Evolutionary conservation across 176 grass and related monocot species (phyloP), one percentile per base, ranked within the genome.

Genomic region (Tillandsia leiboldiana): DNA sequence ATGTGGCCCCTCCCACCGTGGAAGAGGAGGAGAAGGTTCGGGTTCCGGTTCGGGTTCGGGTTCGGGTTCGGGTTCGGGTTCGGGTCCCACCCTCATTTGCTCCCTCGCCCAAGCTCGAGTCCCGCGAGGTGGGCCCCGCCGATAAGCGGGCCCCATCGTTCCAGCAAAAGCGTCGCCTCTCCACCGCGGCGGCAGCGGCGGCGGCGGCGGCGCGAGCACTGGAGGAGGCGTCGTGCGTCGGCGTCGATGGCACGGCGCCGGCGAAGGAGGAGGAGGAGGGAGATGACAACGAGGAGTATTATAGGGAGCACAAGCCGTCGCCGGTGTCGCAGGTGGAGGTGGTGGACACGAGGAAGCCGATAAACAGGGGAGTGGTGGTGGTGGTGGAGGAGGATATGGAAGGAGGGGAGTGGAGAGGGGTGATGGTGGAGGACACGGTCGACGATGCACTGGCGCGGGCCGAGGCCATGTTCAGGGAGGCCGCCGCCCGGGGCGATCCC

Each of bases 221-320:
- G 70, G 77, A 67, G 8, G 87, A 73, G 3, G 85, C 75, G 49
- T 77, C 78, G 65, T 69, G 75, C 2, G 79, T 63, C 0, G 12
- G 22, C 22, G 33, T 42, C 33, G 33, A 42, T 42, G 33, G 33
- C 33, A 1, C 33, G 29, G 29, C 29, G 0, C 64, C 47, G 74
- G 72, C 11, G 3, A 1, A 84, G 58, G 74, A 78, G 49, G 80
- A 78, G 66, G 29, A 81, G 66, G 68, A 79, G 65, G 79, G 12
- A 33, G 17, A 48, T 8, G 65, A 87, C 51, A 69, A 78, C 75
- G 51, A 71, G 73, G 80, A 79, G 75, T 96, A 91, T 72, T 96
- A 91, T 73, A 51, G 72, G 67, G 79, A 83, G 18, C 92, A 80
- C 85, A 96, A 89, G 83, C 83, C 92, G 68, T 96, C 92, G 64